Base-by-base conservation (phyloP, 352 stramenopile species). In the Globisporangium cylindrosporum region DNA sequence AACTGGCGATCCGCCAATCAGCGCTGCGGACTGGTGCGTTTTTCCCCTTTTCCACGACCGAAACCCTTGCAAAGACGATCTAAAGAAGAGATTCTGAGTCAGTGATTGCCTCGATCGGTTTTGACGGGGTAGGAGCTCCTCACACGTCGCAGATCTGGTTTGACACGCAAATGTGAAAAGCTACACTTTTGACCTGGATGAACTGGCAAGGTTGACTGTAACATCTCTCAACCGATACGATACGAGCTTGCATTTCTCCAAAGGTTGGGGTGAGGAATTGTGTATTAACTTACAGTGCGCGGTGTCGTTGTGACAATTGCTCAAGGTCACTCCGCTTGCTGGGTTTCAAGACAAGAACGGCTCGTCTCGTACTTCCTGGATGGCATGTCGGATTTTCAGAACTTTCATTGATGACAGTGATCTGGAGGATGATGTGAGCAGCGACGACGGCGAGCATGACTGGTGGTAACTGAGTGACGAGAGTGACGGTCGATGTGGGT, bases 351-450 rank as follows among this genome's bases (percentile, higher is more conserved):
- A 73, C 55, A 73, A 43, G 46, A 73, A 94, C 27, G 76, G 79
- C 60, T 92, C 81, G 67, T 94, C 86, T 51, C 86, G 76, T 43
- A 73, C 75, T 63, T 92, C 81, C 69, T 94, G 86, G 48, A 94
- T 79, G 36, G 76, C 66, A 34, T 89, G 78, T 9, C 86, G 83
- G 48, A 94, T 92, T 66, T 88, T 88, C 49, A 89, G 79, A 49
- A 89, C 82, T 72, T 81, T 81, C 53, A 73, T 66, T 54, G 71
- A 54, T 43, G 54, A 49, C 49, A 68, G 24, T 15, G 57, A 66
- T 41, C 59, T 54, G 25, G 32, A 60, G 22, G 46, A 49, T 24
- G 48, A 53, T 8, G 18, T 27, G 43, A 60, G 61, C 51, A 68
- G 55, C 7, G 41, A 57, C 43, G 58, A 53, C n/a, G 69, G 59